These are phyloP conservation scores for Trichopus zeylanicus DNA, from an alignment of 116 monocot genomes.

Conservation along the genomic window DNA sequence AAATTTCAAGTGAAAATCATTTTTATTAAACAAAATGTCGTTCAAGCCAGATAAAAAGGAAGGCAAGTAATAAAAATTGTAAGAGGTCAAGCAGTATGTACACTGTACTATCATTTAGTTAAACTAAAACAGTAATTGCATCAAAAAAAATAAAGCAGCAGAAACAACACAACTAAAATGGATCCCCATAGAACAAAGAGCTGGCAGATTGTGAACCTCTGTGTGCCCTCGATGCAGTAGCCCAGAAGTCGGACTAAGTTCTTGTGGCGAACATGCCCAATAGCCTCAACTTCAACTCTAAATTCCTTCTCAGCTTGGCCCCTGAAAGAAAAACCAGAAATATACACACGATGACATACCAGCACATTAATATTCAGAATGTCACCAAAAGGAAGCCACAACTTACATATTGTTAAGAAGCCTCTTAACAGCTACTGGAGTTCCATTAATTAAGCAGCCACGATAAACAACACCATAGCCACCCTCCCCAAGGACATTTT, in stretches of 20 bases:
- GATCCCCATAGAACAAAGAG: not conserved
- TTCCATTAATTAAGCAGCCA: constrained; percentile 57
- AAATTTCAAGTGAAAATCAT: no score
- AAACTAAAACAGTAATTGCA: not conserved
- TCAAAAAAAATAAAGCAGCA: not conserved
- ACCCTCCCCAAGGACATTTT: constrained; percentile 72
- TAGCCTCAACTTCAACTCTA: constrained; percentile 53
- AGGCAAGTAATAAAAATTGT: no score
- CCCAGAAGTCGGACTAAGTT: constrained; percentile 50
- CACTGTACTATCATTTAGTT: not conserved
- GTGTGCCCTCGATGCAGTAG: constrained; percentile 50
- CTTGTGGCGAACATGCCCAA: constrained; percentile 56
- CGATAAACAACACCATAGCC: constrained; percentile 74
- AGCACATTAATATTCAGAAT: not conserved
- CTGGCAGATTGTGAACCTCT: constrained; percentile 19
- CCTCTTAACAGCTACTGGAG: constrained; percentile 65
- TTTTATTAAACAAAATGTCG: no score
- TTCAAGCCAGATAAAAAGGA: not conserved
- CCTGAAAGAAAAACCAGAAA: constrained; percentile 7
- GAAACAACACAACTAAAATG: not conserved
- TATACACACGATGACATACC: not conserved
- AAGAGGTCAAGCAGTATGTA: not conserved
- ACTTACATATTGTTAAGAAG: constrained; percentile 78
- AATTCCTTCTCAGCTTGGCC: constrained; percentile 57
- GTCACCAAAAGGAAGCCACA: not conserved